These are phyloP conservation scores for Pythium guiyangense DNA, from an alignment of 352 stramenopile genomes.

Conservation along the genomic window DNA sequence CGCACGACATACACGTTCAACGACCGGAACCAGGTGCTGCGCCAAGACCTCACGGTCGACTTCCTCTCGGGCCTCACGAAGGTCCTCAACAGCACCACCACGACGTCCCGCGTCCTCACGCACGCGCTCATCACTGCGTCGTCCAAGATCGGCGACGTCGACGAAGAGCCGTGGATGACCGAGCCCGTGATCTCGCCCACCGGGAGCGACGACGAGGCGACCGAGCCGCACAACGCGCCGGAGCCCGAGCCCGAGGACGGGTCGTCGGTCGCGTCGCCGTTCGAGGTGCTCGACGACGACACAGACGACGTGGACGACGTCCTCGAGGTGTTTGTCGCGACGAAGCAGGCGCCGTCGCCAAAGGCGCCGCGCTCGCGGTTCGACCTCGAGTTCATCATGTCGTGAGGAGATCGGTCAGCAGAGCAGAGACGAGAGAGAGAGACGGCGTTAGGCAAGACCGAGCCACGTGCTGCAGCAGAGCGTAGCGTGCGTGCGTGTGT, in stretches of 20 bases:
- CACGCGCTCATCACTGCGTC: slow-evolving; percentile 32
- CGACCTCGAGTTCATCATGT: slow-evolving; percentile 17
- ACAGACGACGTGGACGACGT: slow-evolving; percentile 2
- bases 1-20: slow-evolving; percentile 58
- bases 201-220: not conserved
- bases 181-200: not conserved
- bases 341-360: not conserved
- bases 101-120: slow-evolving; percentile 27
- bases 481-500: too few species aligned
- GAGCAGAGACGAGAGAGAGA: not conserved
- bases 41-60: slow-evolving; percentile 50
- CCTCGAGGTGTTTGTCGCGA: slow-evolving; percentile 3
- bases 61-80: slow-evolving; percentile 44
- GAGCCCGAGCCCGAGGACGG: slow-evolving; percentile 5
- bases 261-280: slow-evolving; percentile 7
- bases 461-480: too few species aligned
- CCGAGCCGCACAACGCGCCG: not conserved
- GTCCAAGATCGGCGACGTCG: slow-evolving; percentile 9
- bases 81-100: slow-evolving; percentile 21
- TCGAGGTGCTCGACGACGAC: slow-evolving; percentile 12
- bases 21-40: slow-evolving; percentile 37
- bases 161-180: not conserved
- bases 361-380: slow-evolving; percentile 5
- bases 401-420: slow-evolving; percentile 1
- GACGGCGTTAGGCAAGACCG: not conserved